These are phyloP conservation scores for Sporobolus alterniflorus DNA, from an alignment of 202 grass and related monocot species.

Conservation along the genomic window DNA sequence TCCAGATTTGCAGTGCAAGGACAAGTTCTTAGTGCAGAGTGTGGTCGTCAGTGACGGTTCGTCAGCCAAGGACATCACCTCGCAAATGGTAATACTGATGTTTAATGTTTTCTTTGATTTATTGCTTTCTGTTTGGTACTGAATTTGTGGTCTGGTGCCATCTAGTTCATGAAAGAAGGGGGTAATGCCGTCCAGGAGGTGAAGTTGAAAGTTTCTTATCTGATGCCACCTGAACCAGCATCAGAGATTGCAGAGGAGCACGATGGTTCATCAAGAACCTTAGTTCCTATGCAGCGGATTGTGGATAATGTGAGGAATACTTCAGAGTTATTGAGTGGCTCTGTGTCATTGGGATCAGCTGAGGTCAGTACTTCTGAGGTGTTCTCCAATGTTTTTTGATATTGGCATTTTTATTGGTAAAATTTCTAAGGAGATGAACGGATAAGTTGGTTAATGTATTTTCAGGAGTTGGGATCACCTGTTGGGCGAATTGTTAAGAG, in stretches of 20 bases:
- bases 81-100: slow-evolving; percentile 53
- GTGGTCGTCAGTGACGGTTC: slow-evolving; percentile 49
- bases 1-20: slow-evolving; percentile 80
- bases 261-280: slow-evolving; percentile 39
- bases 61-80: slow-evolving; percentile 47
- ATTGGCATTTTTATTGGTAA: neutral
- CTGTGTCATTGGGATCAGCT: slow-evolving; percentile 47
- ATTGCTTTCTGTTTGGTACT: slow-evolving; percentile 1
- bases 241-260: slow-evolving; percentile 66
- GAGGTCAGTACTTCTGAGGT: slow-evolving; percentile 19
- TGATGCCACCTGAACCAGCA: slow-evolving; percentile 62
- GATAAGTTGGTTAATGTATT: slow-evolving; percentile 19
- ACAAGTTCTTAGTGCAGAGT: slow-evolving; percentile 83
- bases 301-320: slow-evolving; percentile 42
- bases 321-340: slow-evolving; percentile 45
- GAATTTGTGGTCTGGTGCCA: slow-evolving; percentile 24
- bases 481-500: slow-evolving; percentile 31
- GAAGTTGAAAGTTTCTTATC: slow-evolving; percentile 67
- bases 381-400: slow-evolving; percentile 10
- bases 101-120: neutral
- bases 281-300: slow-evolving; percentile 40
- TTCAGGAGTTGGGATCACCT: slow-evolving; percentile 45
- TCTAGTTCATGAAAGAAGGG: slow-evolving; percentile 63
- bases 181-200: slow-evolving; percentile 66
- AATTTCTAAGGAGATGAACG: slow-evolving; percentile 3